These are phyloP conservation scores for Pirum gemmata DNA, from an alignment of 78 protist genomes.

Conservation along the genomic window DNA sequence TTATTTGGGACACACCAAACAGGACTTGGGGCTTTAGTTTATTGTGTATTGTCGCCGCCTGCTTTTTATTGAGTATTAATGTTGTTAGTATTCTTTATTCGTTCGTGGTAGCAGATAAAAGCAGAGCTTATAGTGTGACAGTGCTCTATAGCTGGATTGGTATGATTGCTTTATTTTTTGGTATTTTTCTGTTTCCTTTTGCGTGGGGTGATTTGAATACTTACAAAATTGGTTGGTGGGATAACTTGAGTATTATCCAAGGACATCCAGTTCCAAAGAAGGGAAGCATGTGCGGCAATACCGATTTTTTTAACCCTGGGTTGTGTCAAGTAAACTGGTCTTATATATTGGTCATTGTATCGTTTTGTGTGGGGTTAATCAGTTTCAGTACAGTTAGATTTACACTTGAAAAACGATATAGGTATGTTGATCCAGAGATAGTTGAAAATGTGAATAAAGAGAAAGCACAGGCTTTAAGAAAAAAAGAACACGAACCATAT, in stretches of 20 bases:
- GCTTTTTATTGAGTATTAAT: neutral
- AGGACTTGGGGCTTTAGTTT: neutral
- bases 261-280: no score
- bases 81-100: neutral
- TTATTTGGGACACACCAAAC: neutral
- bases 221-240: neutral
- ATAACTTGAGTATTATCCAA: no score
- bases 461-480: no score
- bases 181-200: neutral
- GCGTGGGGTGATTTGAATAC: neutral
- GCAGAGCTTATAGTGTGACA: neutral
- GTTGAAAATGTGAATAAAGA: no score
- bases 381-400: neutral
- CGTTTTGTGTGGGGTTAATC: neutral
- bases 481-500: no score
- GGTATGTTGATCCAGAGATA: no score
- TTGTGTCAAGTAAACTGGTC: neutral
- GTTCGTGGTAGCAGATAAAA: neutral
- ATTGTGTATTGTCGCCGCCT: neutral
- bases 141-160: neutral
- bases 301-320: neutral
- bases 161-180: neutral
- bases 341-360: neutral
- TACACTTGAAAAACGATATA: neutral
- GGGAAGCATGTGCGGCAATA: neutral